These are phyloP conservation scores for Naganishia friedmannii DNA, from an alignment of 768 basidiomycete species.

Conservation along the genomic window DNA sequence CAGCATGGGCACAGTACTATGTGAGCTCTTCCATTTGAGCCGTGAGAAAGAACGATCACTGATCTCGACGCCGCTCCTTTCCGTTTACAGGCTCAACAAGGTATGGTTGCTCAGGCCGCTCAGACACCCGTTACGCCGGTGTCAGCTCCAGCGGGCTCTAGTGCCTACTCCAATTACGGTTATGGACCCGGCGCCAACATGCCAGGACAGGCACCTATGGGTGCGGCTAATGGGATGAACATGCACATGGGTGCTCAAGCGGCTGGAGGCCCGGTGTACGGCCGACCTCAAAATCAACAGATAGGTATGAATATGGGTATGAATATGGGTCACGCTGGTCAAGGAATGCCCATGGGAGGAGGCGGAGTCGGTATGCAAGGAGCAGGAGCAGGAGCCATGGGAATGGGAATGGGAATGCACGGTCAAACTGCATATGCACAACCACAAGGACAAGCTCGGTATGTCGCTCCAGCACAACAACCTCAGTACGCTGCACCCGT, in stretches of 20 bases:
- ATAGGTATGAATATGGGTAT: constrained; percentile 3
- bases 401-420: constrained; percentile 15
- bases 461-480: not conserved
- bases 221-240: constrained; percentile 10
- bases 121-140: constrained; percentile 3
- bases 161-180: constrained; percentile 30
- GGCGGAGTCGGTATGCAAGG: constrained; percentile 7
- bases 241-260: constrained; percentile 1
- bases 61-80: not conserved
- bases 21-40: too few species aligned
- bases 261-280: not conserved
- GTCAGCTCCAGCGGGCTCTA: constrained; percentile 10
- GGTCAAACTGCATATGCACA: not conserved
- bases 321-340: constrained; percentile 21
- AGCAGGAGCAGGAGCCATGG: constrained; percentile 8
- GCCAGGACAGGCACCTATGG: constrained; percentile 6
- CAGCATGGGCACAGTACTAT: constrained; percentile 31
- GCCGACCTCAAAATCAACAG: constrained; percentile 7
- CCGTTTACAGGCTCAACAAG: constrained; percentile 21
- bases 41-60: not conserved
- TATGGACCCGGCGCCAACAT: constrained; percentile 30
- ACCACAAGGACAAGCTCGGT: not conserved
- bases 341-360: not conserved
- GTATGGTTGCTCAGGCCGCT: constrained; percentile 3
- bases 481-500: constrained; percentile 5